phyloP scores from a whole-genome alignment of 2,329 filamentous ascomycete genomes.

The Kalaharituber pfeilii region DNA sequence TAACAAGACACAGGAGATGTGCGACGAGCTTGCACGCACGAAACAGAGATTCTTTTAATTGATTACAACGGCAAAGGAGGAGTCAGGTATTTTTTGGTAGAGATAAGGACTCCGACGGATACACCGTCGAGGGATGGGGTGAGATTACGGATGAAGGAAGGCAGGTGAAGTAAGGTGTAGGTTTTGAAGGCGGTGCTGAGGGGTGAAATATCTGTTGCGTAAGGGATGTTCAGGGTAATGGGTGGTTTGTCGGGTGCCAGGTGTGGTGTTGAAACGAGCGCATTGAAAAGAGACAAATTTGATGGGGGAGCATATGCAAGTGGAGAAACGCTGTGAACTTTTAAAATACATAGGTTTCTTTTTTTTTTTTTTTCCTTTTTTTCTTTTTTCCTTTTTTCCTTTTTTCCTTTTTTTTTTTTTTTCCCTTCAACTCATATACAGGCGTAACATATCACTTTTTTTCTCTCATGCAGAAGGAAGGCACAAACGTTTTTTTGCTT shows the following conservation, averaged over 20 bases:
- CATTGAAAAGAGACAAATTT: too few species aligned
- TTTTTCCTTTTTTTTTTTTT: neutral
- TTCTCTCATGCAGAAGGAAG: too few species aligned
- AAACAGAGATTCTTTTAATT: conserved; percentile 56
- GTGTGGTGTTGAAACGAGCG: too few species aligned
- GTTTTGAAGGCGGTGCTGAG: conserved; percentile 7
- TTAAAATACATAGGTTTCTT: too few species aligned
- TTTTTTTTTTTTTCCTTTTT: conserved; percentile 1
- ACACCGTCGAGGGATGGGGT: conserved; percentile 59
- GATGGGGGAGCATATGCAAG: too few species aligned
- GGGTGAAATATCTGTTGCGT: too few species aligned
- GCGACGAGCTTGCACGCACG: conserved; percentile 56
- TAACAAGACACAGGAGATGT: conserved; percentile 66
- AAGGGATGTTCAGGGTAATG: too few species aligned
- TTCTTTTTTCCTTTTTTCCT: neutral
- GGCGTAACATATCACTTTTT: too few species aligned
- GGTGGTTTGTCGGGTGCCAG: conserved; percentile 1
- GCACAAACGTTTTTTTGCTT: too few species aligned
- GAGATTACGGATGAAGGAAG: conserved; percentile 86
- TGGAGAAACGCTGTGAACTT: too few species aligned
- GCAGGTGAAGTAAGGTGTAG: conserved; percentile 22
- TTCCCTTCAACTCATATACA: neutral
- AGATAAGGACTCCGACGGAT: conserved; percentile 70
- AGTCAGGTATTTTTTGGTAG: conserved; percentile 61
- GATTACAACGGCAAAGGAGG: conserved; percentile 79